A percentile compares a stretch with the other conserved stretches of the same genome.
Evolutionary conservation across 148 eudicot genomes (phyloP).

Genomic region (Persicaria maculosa): DNA sequence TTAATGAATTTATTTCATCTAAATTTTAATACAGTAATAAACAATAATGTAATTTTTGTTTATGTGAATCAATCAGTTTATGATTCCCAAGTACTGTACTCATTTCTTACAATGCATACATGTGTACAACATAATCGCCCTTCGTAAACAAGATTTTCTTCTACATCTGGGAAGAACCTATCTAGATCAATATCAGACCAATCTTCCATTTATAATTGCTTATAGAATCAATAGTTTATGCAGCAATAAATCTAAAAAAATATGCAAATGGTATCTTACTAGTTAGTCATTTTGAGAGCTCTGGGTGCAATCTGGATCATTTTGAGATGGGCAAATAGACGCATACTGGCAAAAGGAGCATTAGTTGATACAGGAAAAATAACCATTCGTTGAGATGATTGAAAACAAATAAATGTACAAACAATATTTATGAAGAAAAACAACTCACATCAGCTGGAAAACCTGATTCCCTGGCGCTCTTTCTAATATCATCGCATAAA

Average conservation of each 20-base stretch:
- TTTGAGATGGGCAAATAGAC: slow-evolving; percentile 36
- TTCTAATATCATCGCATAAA: slow-evolving; percentile 56
- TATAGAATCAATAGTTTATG: slow-evolving; percentile 5
- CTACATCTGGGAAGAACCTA: neutral
- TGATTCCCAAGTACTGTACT: slow-evolving; percentile 1
- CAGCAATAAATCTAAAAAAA: slow-evolving; percentile 9
- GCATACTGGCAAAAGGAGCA: slow-evolving; percentile 37
- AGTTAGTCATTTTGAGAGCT: slow-evolving; percentile 5
- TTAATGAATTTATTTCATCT: neutral
- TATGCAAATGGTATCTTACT: neutral
- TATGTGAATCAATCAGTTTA: slow-evolving; percentile 1
- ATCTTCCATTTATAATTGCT: neutral
- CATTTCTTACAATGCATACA: neutral
- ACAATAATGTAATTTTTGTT: slow-evolving; percentile 7
- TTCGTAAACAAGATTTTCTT: neutral
- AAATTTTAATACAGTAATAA: neutral
- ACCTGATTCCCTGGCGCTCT: slow-evolving; percentile 42
- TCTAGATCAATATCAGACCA: neutral
- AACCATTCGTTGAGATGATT: neutral
- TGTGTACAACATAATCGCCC: too few relatives aligned
- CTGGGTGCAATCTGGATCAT: neutral
- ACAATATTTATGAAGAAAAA: too few relatives aligned
- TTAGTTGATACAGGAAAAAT: neutral
- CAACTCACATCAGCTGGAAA: slow-evolving; percentile 57
- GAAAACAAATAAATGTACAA: neutral